Evolutionary conservation across 2,329 filamentous ascomycete species (phyloP).

Genomic region (Fusarium virguliforme): DNA sequence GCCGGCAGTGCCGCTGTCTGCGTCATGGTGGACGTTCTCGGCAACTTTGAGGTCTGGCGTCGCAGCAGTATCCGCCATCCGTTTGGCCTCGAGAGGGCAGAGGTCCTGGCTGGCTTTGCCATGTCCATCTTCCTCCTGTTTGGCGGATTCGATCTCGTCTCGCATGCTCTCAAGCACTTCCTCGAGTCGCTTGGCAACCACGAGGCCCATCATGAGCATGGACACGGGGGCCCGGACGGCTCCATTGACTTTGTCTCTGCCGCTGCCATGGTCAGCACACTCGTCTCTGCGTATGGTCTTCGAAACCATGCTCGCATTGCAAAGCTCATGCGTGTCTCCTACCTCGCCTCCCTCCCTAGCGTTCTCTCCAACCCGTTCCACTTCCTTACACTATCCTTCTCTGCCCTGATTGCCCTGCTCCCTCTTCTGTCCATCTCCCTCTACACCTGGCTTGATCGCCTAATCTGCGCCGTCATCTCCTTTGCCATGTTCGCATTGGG

Average conservation of each 20-base stretch:
- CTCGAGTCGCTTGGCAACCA: constrained; percentile 77
- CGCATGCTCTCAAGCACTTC: constrained; percentile 93
- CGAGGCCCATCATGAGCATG: constrained; percentile 79
- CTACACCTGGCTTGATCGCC: constrained; percentile 86
- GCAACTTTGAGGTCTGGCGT: constrained; percentile 98
- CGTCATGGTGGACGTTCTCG: constrained; percentile 91
- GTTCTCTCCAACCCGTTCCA: constrained; percentile 96
- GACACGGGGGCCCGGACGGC: constrained; percentile 78
- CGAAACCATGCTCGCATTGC: constrained; percentile 94
- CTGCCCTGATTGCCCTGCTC: constrained; percentile 82
- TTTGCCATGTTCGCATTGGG: constrained; percentile 91
- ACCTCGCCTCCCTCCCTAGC: constrained; percentile 85
- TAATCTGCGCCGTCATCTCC: constrained; percentile 86
- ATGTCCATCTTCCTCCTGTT: constrained; percentile 98
- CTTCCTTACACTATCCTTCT: constrained; percentile 92
- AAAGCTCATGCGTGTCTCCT: constrained; percentile 89
- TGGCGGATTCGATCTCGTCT: constrained; percentile 95
- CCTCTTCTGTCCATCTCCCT: constrained; percentile 86
- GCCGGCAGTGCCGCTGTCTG: constrained; percentile 93
- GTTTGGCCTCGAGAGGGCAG: constrained; percentile 91
- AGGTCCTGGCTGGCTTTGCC: constrained; percentile 95
- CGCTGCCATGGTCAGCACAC: constrained; percentile 84
- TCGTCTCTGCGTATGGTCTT: constrained; percentile 88
- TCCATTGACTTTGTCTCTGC: constrained; percentile 86
- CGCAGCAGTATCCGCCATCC: constrained; percentile 93